phyloP scores from a whole-genome alignment of 2,329 filamentous ascomycete genomes.

The Penicillium sp. region DNA sequence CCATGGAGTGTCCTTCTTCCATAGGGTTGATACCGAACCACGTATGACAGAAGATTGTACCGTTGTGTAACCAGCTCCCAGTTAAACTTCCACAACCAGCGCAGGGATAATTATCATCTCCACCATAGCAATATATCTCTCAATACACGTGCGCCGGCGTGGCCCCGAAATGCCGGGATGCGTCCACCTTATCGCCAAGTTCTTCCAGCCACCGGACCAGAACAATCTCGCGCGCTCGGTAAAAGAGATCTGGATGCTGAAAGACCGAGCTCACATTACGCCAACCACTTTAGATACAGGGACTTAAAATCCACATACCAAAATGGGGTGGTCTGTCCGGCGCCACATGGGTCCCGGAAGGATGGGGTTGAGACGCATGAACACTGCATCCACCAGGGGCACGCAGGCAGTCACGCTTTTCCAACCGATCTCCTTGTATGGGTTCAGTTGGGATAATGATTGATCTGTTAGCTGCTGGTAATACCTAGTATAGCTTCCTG shows the following conservation, averaged over 20 bases:
- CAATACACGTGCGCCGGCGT: slow-evolving; percentile 9
- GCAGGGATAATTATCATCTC: slow-evolving; percentile 2
- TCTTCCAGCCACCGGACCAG: slow-evolving; percentile 8
- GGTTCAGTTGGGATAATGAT: background rate
- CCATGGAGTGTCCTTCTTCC: background rate
- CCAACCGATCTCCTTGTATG: background rate
- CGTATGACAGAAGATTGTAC: background rate
- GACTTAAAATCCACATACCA: slow-evolving; percentile 1
- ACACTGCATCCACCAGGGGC: slow-evolving; percentile 3
- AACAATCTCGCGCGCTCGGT: slow-evolving; percentile 1
- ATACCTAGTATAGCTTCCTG: background rate
- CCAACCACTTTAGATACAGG: background rate
- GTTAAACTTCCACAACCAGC: slow-evolving; percentile 5
- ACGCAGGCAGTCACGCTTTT: slow-evolving; percentile 1
- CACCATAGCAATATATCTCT: slow-evolving; percentile 6
- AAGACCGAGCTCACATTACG: slow-evolving; percentile 6
- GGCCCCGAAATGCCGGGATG: slow-evolving; percentile 3
- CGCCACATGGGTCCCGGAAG: slow-evolving; percentile 9
- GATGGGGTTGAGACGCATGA: slow-evolving; percentile 10
- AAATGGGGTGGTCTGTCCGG: slow-evolving; percentile 12
- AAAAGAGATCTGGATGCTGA: slow-evolving; percentile 2
- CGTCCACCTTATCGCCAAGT: slow-evolving; percentile 9
- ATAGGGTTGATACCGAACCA: background rate
- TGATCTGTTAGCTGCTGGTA: background rate
- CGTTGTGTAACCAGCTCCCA: background rate